phyloP scores from a whole-genome alignment of 169 alveolate species.

The Nephromyces sp. region DNA sequence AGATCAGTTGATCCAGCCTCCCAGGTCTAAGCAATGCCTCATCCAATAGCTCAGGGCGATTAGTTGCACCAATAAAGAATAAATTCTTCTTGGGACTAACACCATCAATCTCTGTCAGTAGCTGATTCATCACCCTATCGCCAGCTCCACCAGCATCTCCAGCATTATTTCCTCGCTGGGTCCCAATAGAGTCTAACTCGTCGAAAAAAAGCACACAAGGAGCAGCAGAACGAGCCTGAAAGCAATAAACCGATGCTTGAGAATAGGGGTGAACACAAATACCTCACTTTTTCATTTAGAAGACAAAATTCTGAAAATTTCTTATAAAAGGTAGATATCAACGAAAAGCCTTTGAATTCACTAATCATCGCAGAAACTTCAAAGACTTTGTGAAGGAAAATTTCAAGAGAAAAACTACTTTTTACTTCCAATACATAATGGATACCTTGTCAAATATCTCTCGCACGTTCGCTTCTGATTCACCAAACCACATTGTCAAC shows the following conservation, averaged over 20 bases:
- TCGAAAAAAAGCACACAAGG: slow-evolving; percentile 85
- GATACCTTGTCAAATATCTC: slow-evolving; percentile 57
- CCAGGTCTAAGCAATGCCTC: slow-evolving; percentile 93
- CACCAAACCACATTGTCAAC: slow-evolving; percentile 94
- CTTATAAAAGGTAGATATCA: too few relatives aligned
- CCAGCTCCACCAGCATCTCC: slow-evolving; percentile 30
- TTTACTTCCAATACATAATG: not conserved
- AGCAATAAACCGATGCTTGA: not conserved
- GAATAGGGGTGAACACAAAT: too few relatives aligned
- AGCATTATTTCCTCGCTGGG: slow-evolving; percentile 24
- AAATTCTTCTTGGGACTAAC: slow-evolving; percentile 39
- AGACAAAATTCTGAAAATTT: not conserved
- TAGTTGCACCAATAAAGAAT: slow-evolving; percentile 91
- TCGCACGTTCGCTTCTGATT: slow-evolving; percentile 69
- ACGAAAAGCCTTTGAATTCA: too few relatives aligned
- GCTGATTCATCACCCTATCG: slow-evolving; percentile 80
- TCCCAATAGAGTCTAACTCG: slow-evolving; percentile 95
- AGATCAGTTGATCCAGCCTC: slow-evolving; percentile 92
- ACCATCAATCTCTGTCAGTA: slow-evolving; percentile 99
- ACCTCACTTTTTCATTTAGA: not conserved
- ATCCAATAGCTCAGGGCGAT: slow-evolving; percentile 93
- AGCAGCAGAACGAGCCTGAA: slow-evolving; percentile 85
- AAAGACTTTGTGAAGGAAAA: too few relatives aligned
- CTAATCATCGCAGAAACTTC: too few relatives aligned
- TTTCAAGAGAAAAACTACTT: too few relatives aligned